A percentile compares a stretch with the other conserved stretches of the same genome.
Evolutionary conservation across 2,329 filamentous ascomycete genomes (phyloP).

Genomic region (Colletotrichum sp.): DNA sequence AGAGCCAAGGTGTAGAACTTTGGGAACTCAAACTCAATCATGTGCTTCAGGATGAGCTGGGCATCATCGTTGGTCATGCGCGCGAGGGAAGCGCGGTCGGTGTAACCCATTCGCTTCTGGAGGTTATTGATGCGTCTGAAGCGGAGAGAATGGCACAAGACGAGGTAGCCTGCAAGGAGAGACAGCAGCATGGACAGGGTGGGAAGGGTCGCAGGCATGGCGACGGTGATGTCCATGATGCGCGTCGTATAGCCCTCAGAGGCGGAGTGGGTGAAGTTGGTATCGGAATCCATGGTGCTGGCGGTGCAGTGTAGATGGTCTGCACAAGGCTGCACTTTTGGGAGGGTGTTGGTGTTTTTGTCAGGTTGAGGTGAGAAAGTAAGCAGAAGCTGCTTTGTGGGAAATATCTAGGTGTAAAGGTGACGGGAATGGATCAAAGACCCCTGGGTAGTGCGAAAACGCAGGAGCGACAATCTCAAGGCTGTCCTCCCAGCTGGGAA

Average conservation of each 20-base stretch:
- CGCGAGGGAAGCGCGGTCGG: conserved; percentile 38
- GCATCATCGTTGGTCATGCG: conserved; percentile 49
- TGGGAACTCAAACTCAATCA: conserved; percentile 41
- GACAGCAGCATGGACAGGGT: neutral
- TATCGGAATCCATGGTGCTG: neutral
- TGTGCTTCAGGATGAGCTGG: conserved; percentile 43
- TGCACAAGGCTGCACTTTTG: neutral
- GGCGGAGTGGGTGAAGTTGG: neutral
- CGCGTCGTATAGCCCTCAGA: neutral
- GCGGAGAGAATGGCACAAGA: conserved; percentile 39
- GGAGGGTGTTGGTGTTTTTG: neutral
- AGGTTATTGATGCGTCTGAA: conserved; percentile 36
- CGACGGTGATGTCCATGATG: neutral
- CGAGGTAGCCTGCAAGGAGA: conserved; percentile 32
- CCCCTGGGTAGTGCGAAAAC: neutral
- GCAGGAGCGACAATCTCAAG: neutral
- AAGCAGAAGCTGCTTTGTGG: neutral
- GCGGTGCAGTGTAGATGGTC: neutral
- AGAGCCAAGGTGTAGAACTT: conserved; percentile 39
- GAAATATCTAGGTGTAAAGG: neutral
- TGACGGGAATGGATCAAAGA: neutral
- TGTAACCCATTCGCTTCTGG: conserved; percentile 33
- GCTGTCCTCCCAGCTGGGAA: neutral
- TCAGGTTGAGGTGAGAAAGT: neutral
- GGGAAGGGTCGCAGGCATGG: neutral